Evolutionary conservation across 2,329 filamentous ascomycete species (phyloP).

Genomic region (Cercospora citrullina): DNA sequence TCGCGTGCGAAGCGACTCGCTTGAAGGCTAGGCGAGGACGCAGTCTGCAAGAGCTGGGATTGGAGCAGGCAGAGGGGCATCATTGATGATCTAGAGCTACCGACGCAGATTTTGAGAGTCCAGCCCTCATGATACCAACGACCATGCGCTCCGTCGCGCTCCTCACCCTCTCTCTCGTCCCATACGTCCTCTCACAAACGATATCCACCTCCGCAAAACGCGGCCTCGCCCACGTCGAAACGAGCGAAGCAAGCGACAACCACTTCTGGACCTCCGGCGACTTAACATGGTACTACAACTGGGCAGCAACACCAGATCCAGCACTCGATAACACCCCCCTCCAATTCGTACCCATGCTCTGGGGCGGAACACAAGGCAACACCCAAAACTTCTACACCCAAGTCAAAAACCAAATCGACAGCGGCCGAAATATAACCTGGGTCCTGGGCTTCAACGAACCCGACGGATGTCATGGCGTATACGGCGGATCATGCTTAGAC

Average conservation of each 20-base stretch:
- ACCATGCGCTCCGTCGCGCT: conserved; percentile 18
- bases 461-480: conserved; percentile 56
- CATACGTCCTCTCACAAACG: conserved; percentile 22
- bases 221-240: conserved; percentile 69
- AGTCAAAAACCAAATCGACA: conserved; percentile 57
- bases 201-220: conserved; percentile 58
- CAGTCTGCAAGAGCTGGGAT: conserved; percentile 6
- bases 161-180: conserved; percentile 14
- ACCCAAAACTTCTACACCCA: conserved; percentile 62
- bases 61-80: background rate
- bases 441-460: conserved; percentile 81
- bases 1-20: background rate
- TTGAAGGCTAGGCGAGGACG: conserved; percentile 1
- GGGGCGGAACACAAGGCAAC: conserved; percentile 57
- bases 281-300: conserved; percentile 87
- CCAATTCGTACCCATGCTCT: conserved; percentile 80
- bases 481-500: conserved; percentile 59
- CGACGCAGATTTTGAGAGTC: background rate
- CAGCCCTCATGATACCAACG: background rate
- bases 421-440: conserved; percentile 61
- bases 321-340: conserved; percentile 52
- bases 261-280: conserved; percentile 63
- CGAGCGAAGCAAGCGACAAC: conserved; percentile 61
- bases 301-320: conserved; percentile 54
- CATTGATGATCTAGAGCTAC: background rate